These are phyloP conservation scores for Articulospora tetracladia DNA, from an alignment of 495 filamentous ascomycete genomes.

Conservation along the genomic window DNA sequence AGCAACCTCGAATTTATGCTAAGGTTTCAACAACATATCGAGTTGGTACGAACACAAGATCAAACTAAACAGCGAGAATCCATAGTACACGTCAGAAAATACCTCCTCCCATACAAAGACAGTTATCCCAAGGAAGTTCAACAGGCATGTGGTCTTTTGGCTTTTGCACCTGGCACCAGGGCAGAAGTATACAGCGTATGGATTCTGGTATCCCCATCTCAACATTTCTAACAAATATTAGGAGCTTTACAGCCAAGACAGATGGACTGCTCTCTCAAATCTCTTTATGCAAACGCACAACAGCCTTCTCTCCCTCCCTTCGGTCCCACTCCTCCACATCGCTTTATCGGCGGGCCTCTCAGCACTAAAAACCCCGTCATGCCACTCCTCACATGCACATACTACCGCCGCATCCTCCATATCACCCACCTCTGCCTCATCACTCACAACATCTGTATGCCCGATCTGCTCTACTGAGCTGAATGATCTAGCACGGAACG, in stretches of 20 bases:
- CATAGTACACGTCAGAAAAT: constrained; percentile 76
- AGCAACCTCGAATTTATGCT: constrained; percentile 91
- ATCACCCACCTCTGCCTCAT: constrained; percentile 21
- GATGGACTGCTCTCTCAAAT: constrained; percentile 76
- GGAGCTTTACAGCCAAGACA: constrained; percentile 66
- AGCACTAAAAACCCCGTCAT: constrained; percentile 91
- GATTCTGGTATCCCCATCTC: not conserved
- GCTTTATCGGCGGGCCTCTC: constrained; percentile 89
- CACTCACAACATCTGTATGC: constrained; percentile 43
- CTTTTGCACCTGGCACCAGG: constrained; percentile 60
- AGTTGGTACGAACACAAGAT: constrained; percentile 67
- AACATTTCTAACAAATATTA: constrained; percentile 26
- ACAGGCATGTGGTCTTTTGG: constrained; percentile 76
- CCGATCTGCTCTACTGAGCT: constrained; percentile 95
- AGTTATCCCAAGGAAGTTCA: constrained; percentile 64
- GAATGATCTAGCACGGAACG: constrained; percentile 80
- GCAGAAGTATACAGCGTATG: constrained; percentile 60
- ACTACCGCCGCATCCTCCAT: constrained; percentile 12
- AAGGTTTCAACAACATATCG: constrained; percentile 93
- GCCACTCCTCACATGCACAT: constrained; percentile 59
- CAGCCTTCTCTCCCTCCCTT: constrained; percentile 77
- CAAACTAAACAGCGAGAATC: constrained; percentile 64
- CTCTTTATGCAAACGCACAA: constrained; percentile 85
- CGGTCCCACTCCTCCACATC: constrained; percentile 82
- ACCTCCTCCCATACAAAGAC: constrained; percentile 62